Evolutionary conservation across 345 rosid species (phyloP), one percentile per base, ranked within the genome.

Genomic region (Gossypium anomalum): DNA sequence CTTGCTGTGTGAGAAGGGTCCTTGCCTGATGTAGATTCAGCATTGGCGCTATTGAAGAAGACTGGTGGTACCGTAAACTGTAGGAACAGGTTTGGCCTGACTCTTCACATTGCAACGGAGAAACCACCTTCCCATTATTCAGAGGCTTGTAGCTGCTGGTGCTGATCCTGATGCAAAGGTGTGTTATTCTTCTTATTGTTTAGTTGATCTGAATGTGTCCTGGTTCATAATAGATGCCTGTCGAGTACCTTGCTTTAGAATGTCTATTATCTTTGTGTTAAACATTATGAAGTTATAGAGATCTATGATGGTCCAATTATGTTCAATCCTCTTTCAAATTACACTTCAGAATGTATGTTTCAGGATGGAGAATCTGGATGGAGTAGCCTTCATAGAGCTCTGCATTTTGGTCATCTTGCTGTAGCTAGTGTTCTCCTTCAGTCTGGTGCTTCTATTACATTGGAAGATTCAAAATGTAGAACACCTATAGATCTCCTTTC

Each of bases 331-430:
- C 67, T 74, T 53, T 20, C 41, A 25, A 34, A 44, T 80, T 61
- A 49, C 64, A n/a, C 29, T 63, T 57, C 27, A 48, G 41, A 27
- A 41, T 52, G 7, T 62, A 48, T 61, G 44, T 81, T 80, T 84
- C 86, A 93, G 99, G 99, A 93, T 86, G 99, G 98, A 80, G 99
- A 95, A 83, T 95, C 99, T 38, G 99, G 98, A 71, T 95, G 98
- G 96, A 93, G 93, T 83, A 89, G 98, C 80, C 97, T 95, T 76
- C 99, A 93, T 73, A 81, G 98, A 85, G 98, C 99, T 76, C 86
- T 91, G 78, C 96, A 95, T 80, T 95, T 95, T 86, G 98, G 98
- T 72, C 98, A 95, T 90, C 98, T 95, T 75, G 93, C 98, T 16
- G 99, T 91, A 52, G 99, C 97, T 73, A 87, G 93, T 80, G 75